Evolutionary conservation across 2,329 filamentous ascomycete genomes (phyloP), one percentile per base, ranked within the genome.

Genomic region (Curvularia sp.): DNA sequence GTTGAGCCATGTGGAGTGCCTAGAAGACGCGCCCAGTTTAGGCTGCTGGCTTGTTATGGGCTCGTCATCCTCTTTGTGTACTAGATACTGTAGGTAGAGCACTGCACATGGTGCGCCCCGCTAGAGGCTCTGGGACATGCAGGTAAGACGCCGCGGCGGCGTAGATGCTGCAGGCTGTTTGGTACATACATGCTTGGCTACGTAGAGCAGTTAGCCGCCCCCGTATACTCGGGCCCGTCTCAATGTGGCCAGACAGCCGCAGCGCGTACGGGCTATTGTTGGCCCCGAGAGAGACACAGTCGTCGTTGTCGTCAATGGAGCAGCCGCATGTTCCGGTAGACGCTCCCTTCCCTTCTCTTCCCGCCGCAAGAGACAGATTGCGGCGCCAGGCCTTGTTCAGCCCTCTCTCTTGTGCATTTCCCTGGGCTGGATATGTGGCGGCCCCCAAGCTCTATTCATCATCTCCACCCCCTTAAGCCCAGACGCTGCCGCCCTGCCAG

Each of bases 371-470:
- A 53, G 52, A 53, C 51, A 55, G 36, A 66, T 49, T 58, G 63
- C 63, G 64, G 65, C 18, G 59, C 59, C 60, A 57, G 53, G 52
- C 49, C 38, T 54, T 57, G 18, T 54, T 61, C 65, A 64, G 61
- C 57, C 57, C 39, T 28, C 13, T 46, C 28, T 47, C 34, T 56
- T 60, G 63, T 57, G 60, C 63, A 63, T 48, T 36, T 36, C 32
- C 50, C 59, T 53, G 63, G 25, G 59, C 66, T 59, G 60, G 60
- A 59, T 52, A 55, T 60, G 58, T 56, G 45, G 34, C 57, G 59
- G 61, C 64, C 65, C 65, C 59, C 53, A 64, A 58, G 49, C 54
- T 34, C 49, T 27, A 55, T 46, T 52, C 39, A 49, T 27, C 23
- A 10, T 43, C 21, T 18, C 15, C 25, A 32, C 41, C 42, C 42